Evolutionary conservation across 2,329 filamentous ascomycete genomes (phyloP).

Genomic region (Claviceps pazoutovae): DNA sequence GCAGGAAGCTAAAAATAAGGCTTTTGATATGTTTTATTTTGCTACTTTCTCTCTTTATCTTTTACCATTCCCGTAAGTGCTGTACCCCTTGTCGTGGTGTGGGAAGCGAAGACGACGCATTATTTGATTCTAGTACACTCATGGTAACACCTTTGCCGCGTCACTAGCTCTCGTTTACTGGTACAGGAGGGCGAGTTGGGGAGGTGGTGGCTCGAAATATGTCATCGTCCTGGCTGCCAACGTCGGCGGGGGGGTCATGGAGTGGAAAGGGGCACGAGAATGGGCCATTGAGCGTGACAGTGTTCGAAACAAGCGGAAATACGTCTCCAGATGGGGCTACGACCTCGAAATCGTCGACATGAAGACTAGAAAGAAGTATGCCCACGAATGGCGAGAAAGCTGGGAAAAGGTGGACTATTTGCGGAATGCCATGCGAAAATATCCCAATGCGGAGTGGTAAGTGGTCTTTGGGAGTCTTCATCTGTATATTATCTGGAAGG

Average conservation of each 20-base stretch:
- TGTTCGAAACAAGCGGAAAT: conserved; percentile 85
- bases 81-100: background rate
- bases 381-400: conserved; percentile 96
- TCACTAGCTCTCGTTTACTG: conserved; percentile 35
- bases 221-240: conserved; percentile 92
- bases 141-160: background rate
- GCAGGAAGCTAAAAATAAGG: conserved; percentile 52
- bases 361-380: conserved; percentile 97
- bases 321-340: conserved; percentile 80
- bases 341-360: conserved; percentile 94
- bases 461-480: conserved; percentile 13
- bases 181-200: conserved; percentile 58
- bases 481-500: background rate
- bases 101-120: background rate
- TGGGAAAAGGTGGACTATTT: conserved; percentile 99
- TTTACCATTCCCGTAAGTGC: conserved; percentile 59
- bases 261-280: conserved; percentile 93
- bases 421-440: conserved; percentile 77
- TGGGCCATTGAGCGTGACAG: conserved; percentile 98
- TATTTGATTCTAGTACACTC: background rate
- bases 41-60: conserved; percentile 46
- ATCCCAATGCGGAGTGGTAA: conserved; percentile 92
- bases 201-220: conserved; percentile 79
- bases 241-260: conserved; percentile 92
- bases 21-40: conserved; percentile 45